Evolutionary conservation across 495 filamentous ascomycete species (phyloP), one percentile per base, ranked within the genome.

Genomic region (Antarctomyces pellizariae): DNA sequence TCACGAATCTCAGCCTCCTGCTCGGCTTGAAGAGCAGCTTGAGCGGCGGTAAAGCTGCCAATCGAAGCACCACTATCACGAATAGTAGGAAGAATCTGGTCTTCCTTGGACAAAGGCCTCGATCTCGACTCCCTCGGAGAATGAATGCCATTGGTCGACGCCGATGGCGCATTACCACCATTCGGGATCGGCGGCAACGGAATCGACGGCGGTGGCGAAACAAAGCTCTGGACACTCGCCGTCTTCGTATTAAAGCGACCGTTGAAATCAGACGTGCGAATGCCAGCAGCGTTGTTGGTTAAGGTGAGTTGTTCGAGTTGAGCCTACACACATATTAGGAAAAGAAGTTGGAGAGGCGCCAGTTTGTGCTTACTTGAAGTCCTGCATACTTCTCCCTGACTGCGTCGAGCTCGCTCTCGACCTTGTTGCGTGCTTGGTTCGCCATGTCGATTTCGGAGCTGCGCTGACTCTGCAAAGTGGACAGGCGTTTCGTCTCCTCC

Each of bases 1-100:
- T 82, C 84, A 24, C 74, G 71, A 42, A 97, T 89, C 25, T 80
- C 84, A 20, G 75, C 71, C 47, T 95, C 89, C 44, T 91, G 80
- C 36, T 97, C 86, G 37, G 95, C 84, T 42, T 77, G 68, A 26
- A 76, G 64, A 35, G 80, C 75, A 15, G 63, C 39, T 7, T 7
- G 7, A 18, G 34, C 33, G 16, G 59, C 19, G n/a, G n/a, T n/a
- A n/a, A n/a, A n/a, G n/a, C n/a, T n/a, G n/a, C n/a, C n/a, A n/a
- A n/a, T n/a, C n/a, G n/a, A n/a, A n/a, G n/a, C n/a, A n/a, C n/a
- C n/a, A n/a, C n/a, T n/a, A n/a, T n/a, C n/a, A n/a, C n/a, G n/a
- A n/a, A n/a, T n/a, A n/a, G n/a, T n/a, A 56, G n/a, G n/a, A n/a
- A n/a, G n/a, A 25, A 59, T 56, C 26, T 64, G 67, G 31, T 84